A percentile compares a stretch with the other conserved stretches of the same genome.
Evolutionary conservation across 1,284 basidiomycete species (phyloP).

Genomic region (Moesziomyces globuligerus): DNA sequence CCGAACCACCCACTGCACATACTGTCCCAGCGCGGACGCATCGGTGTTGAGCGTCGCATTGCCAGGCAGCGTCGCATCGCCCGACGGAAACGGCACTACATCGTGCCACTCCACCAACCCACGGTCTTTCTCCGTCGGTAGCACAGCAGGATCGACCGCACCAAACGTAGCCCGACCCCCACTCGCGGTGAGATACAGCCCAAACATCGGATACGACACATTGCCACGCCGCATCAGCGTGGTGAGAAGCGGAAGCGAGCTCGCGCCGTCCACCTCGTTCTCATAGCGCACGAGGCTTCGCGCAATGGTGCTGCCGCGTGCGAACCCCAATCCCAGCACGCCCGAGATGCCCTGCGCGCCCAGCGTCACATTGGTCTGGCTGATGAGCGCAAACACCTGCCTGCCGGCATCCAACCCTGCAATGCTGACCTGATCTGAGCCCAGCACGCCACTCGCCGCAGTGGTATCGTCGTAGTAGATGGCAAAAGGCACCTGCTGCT

Average conservation of each 20-base stretch:
- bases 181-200: constrained; percentile 19
- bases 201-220: constrained; percentile 48
- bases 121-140: constrained; percentile 10
- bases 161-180: constrained; percentile 38
- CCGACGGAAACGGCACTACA: constrained; percentile 48
- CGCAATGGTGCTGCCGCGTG: constrained; percentile 53
- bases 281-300: constrained; percentile 24
- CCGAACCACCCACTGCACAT: constrained; percentile 82
- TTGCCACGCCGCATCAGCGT: constrained; percentile 17
- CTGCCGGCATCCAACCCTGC: constrained; percentile 15
- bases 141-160: constrained; percentile 33
- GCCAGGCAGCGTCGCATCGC: constrained; percentile 13
- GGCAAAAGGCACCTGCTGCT: constrained; percentile 17
- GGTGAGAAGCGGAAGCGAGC: constrained; percentile 24
- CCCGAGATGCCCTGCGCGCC: constrained; percentile 67
- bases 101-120: constrained; percentile 44
- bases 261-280: constrained; percentile 2
- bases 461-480: constrained; percentile 34
- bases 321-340: constrained; percentile 69
- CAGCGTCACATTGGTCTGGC: constrained; percentile 67
- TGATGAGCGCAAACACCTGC: constrained; percentile 48
- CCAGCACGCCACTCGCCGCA: constrained; percentile 21
- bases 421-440: constrained; percentile 25
- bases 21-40: constrained; percentile 64
- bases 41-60: constrained; percentile 40